Evolutionary conservation across 139 green algal species (phyloP), one percentile per base, ranked within the genome.

Genomic region (Limnomonas spitsbergensis): DNA sequence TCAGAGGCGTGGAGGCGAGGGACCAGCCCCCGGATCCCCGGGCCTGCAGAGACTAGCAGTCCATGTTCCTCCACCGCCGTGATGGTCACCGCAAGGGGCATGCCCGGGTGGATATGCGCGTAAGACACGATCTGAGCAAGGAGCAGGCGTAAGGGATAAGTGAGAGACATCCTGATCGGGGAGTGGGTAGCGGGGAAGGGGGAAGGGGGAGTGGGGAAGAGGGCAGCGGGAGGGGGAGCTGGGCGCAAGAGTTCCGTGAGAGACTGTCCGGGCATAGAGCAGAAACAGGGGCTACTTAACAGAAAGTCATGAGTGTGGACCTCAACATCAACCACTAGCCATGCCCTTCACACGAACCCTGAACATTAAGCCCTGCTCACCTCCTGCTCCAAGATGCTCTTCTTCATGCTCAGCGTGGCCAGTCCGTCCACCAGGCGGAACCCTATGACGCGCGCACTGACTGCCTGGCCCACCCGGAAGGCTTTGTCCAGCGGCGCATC

Each of bases 371-470:
- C 20, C 20, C 47, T 61, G 47, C 47, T 61, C 47, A 89, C 85
- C 77, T 87, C 71, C 31, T 83, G 70, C 14, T 75, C 75, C 78
- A 95, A 72, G 3, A 91, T 83, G 1, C 66, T 82, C n/a, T 82
- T 75, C 78, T 91, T 91, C 24, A 92, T 75, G 32, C 70, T 88
- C 47, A 94, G 79, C 14, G 83, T 85, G 0, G 89, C 89, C 70
- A 98, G 80, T 14, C 85, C 89, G 71, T 98, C 95, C 74, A 98
- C 85, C 29, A 90, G 86, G 31, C 94, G 88, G 73, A 90, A 89
- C 0, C 91, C 94, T 34, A 97, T 93, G 26, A 98, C 92, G 0
- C 93, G 82, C 4, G 71, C 40, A 6, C 40, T 78, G 26, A 71
- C 32, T 26, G 32, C 37, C 75, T 39, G 26, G 2, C 53, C 71